A percentile compares a stretch with the other conserved stretches of the same genome.
These are phyloP conservation scores for Neopestalotiopsis sp. DNA, from an alignment of 2,329 filamentous ascomycete genomes.

Conservation along the genomic window DNA sequence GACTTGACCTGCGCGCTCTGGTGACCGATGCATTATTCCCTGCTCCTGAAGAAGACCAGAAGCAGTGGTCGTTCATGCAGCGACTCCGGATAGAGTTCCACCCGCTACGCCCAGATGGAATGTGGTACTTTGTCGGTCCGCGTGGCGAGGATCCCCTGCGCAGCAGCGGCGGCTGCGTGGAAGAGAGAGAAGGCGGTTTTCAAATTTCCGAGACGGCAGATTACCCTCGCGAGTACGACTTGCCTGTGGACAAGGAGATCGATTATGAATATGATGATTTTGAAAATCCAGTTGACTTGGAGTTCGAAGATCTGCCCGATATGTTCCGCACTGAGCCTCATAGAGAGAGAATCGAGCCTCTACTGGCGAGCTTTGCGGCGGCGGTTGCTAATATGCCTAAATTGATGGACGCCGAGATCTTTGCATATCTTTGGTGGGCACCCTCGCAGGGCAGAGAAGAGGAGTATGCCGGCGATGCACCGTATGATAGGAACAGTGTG, in stretches of 20 bases:
- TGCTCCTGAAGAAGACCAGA: conserved; percentile 10
- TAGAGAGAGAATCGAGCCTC: conserved; percentile 22
- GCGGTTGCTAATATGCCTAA: conserved; percentile 23
- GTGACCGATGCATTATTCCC: conserved; percentile 27
- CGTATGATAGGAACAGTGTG: conserved; percentile 14
- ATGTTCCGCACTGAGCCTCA: conserved; percentile 25
- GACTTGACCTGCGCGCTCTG: conserved; percentile 27
- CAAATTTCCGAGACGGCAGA: conserved; percentile 9
- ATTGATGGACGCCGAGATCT: conserved; percentile 25
- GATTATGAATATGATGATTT: conserved; percentile 24
- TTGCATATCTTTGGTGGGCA: conserved; percentile 25
- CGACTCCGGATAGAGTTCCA: conserved; percentile 28
- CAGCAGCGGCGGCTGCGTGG: too few species aligned
- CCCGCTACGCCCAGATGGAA: conserved; percentile 26
- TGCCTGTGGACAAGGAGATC: conserved; percentile 23
- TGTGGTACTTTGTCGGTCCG: conserved; percentile 30
- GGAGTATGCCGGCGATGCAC: conserved; percentile 23
- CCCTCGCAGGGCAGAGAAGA: conserved; percentile 24
- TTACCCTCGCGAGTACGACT: conserved; percentile 29
- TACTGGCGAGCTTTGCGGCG: conserved; percentile 25
- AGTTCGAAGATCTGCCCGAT: conserved; percentile 19
- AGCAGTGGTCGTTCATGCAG: conserved; percentile 24
- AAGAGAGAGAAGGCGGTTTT: conserved; percentile 17
- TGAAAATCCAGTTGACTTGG: conserved; percentile 6
- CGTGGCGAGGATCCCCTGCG: conserved; percentile 24